Evolutionary conservation across 371 early-diverging fungal species (phyloP).

Genomic region (Rhizomucor pusillus): DNA sequence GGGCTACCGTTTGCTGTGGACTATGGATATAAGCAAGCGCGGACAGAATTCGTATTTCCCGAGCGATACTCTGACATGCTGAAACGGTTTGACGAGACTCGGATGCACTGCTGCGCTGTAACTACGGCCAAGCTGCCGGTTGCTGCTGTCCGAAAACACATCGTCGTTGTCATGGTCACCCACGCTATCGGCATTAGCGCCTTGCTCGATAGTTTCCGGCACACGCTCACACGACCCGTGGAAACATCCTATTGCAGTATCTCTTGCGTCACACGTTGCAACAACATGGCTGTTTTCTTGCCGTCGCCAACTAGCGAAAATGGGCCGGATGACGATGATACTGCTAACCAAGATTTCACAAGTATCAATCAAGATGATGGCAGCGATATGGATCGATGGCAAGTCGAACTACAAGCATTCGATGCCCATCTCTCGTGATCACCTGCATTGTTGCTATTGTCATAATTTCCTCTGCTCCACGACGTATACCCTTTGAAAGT

Average conservation of each 20-base stretch:
- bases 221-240: conserved; percentile 28
- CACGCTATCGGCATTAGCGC: conserved; percentile 46
- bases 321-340: conserved; percentile 3
- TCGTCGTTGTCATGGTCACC: conserved; percentile 26
- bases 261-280: conserved; percentile 18
- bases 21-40: conserved; percentile 20
- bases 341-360: background rate
- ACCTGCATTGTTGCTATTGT: too few species aligned
- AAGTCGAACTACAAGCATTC: conserved; percentile 16
- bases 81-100: conserved; percentile 21
- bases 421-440: conserved; percentile 11
- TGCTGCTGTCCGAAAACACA: background rate
- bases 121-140: background rate
- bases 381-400: conserved; percentile 18
- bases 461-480: too few species aligned
- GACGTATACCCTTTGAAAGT: too few species aligned
- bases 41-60: conserved; percentile 30
- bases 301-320: background rate
- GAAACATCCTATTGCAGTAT: conserved; percentile 33
- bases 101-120: conserved; percentile 17
- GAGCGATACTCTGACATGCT: conserved; percentile 35
- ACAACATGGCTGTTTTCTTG: conserved; percentile 1
- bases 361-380: conserved; percentile 6
- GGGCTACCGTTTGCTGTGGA: conserved; percentile 17
- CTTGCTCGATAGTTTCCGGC: conserved; percentile 37